Evolutionary conservation across 2,329 filamentous ascomycete species (phyloP), one percentile per base, ranked within the genome.

Genomic region (Macrophomina tecta): DNA sequence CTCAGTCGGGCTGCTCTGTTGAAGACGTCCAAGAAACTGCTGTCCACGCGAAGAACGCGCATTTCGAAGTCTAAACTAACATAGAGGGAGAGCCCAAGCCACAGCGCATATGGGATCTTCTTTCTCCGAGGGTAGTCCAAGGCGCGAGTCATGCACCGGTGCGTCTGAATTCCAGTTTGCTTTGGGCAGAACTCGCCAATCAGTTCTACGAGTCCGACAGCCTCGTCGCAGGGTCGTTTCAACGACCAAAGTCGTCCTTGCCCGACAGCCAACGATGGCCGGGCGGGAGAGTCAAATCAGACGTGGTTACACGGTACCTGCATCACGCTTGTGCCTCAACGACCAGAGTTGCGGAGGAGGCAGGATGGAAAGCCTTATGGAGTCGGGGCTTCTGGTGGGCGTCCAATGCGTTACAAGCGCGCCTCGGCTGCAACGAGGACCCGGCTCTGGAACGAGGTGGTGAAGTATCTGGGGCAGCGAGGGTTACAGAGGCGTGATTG

Each of bases 381-480:
- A 23, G 32, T 12, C 23, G 45, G 11, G 12, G 45, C 38, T 23
- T 62, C 32, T 40, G 42, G 32, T 62, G 23, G 58, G 58, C 49
- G 58, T 48, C 45, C 42, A 62, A 49, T 30, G 42, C 58, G 45
- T 62, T 62, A 48, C 46, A 62, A 61, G 56, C 56, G 56, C 56
- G 56, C 56, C 28, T 46, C 40, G 56, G 56, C 28, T 48, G 28
- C 28, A 7, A 36, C 30, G 30, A 34, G 58, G 32, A 14, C 58
- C 58, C n/a, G 32, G 58, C 58, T 62, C 58, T 51, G 58, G 45
- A 62, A 49, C 58, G 18, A 48, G 58, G 18, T 16, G 45, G 30
- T 28, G 30, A 48, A 38, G 58, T 30, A 49, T 18, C 56, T 61
- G 56, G 56, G 56, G 56, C 56, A 60, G 56, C 16, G 40, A 32